Conservation (phyloP, 2,329 filamentous ascomycete species). For the Pseudonectria foliicola region DNA sequence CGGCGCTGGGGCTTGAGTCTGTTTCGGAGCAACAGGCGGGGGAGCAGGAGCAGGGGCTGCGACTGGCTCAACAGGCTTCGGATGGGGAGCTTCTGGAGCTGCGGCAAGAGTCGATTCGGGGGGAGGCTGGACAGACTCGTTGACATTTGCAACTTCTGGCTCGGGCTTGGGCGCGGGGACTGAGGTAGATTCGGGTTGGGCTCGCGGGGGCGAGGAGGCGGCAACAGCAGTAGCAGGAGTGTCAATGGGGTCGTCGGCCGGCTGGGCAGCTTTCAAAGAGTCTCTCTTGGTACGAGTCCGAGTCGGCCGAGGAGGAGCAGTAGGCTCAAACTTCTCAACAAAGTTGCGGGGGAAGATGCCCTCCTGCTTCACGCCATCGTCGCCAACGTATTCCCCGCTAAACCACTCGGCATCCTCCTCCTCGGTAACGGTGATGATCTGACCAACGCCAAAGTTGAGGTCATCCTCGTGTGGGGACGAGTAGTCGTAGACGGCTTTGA, state of each 20-base stretch:
- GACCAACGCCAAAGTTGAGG: slow-evolving; percentile 74
- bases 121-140: slow-evolving; percentile 25
- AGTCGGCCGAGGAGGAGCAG: slow-evolving; percentile 76
- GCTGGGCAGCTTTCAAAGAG: slow-evolving; percentile 24
- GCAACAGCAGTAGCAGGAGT: slow-evolving; percentile 29
- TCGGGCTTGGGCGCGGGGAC: slow-evolving; percentile 27
- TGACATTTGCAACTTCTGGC: slow-evolving; percentile 30
- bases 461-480: slow-evolving; percentile 89
- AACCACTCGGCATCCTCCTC: slow-evolving; percentile 95
- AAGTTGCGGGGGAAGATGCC: slow-evolving; percentile 96
- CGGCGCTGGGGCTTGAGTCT: slow-evolving; percentile 8
- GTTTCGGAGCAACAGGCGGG: slow-evolving; percentile 18
- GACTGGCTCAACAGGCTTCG: slow-evolving; percentile 31
- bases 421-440: slow-evolving; percentile 89
- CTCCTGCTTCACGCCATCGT: slow-evolving; percentile 64
- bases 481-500: slow-evolving; percentile 96
- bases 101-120: slow-evolving; percentile 28
- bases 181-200: slow-evolving; percentile 24
- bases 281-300: slow-evolving; percentile 64
- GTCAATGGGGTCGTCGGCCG: slow-evolving; percentile 22
- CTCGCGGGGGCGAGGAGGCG: slow-evolving; percentile 26
- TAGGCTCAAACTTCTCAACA: slow-evolving; percentile 91
- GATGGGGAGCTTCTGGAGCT: slow-evolving; percentile 16
- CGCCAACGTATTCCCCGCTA: slow-evolving; percentile 76
- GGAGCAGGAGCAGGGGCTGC: slow-evolving; percentile 24